These are phyloP conservation scores for Lenwebbia sp. DNA, from an alignment of 345 rosid genomes.

Conservation along the genomic window DNA sequence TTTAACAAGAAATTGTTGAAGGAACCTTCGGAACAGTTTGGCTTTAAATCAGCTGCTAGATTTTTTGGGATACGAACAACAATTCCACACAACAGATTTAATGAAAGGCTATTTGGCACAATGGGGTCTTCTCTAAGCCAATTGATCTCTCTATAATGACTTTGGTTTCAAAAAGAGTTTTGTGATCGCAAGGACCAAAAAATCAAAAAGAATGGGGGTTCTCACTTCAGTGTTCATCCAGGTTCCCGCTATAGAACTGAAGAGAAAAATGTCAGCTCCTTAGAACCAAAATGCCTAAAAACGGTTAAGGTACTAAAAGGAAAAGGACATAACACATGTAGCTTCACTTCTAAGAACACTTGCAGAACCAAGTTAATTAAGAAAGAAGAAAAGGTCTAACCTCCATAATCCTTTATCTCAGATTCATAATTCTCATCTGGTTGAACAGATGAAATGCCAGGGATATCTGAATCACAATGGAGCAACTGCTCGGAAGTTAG, in stretches of 20 bases:
- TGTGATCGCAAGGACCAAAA: background rate
- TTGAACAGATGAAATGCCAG: conserved; percentile 78
- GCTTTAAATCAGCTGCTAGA: background rate
- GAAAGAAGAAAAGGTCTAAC: conserved; percentile 6
- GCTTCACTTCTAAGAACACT: background rate
- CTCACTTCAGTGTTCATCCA: background rate
- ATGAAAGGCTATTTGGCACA: background rate
- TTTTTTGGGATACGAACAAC: background rate
- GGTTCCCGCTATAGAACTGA: background rate
- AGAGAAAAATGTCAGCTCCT: background rate
- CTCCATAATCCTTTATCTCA: conserved; percentile 64
- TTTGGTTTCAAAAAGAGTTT: background rate
- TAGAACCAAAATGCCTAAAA: background rate
- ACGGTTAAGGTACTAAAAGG: background rate
- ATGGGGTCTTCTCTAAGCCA: background rate
- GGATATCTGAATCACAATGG: conserved; percentile 44
- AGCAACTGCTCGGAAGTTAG: background rate
- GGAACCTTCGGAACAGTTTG: background rate
- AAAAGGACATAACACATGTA: background rate
- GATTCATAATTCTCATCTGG: conserved; percentile 56
- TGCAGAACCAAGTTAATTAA: background rate
- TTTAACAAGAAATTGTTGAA: background rate
- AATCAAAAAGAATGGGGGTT: background rate
- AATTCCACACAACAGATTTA: background rate
- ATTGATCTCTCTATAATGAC: background rate